A percentile compares a stretch with the other conserved stretches of the same genome.
phyloP scores from a whole-genome alignment of 495 filamentous ascomycete genomes.

The Hypoxylon cercidicola region DNA sequence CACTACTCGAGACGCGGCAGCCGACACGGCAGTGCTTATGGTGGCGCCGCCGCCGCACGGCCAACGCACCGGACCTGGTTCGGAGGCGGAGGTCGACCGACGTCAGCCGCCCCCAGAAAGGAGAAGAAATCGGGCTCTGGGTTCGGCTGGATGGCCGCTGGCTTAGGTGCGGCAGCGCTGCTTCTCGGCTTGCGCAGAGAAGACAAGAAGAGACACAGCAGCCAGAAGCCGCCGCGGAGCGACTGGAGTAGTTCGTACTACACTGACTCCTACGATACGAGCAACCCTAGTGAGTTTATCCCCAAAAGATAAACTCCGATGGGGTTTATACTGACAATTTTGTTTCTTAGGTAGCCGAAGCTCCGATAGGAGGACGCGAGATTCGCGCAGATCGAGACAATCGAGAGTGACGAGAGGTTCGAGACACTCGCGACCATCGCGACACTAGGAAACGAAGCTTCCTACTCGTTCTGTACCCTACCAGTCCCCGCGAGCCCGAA shows the following conservation, averaged over 20 bases:
- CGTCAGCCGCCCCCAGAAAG: slow-evolving; percentile 63
- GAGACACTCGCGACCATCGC: slow-evolving; percentile 37
- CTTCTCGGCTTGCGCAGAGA: slow-evolving; percentile 81
- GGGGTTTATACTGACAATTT: slow-evolving; percentile 45
- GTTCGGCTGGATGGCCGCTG: slow-evolving; percentile 60
- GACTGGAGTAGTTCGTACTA: slow-evolving; percentile 60
- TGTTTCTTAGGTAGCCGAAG: slow-evolving; percentile 57
- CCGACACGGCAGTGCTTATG: slow-evolving; percentile 34
- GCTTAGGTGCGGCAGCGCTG: slow-evolving; percentile 70
- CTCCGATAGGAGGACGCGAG: slow-evolving; percentile 52
- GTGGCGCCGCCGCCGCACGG: slow-evolving; percentile 48
- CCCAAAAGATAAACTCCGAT: slow-evolving; percentile 41
- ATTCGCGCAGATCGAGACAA: slow-evolving; percentile 45
- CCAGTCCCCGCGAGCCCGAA: slow-evolving; percentile 9
- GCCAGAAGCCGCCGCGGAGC: slow-evolving; percentile 58
- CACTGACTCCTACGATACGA: slow-evolving; percentile 56
- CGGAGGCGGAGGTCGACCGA: slow-evolving; percentile 58
- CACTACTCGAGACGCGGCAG: slow-evolving; percentile 67
- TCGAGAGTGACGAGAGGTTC: slow-evolving; percentile 41
- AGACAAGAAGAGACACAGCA: slow-evolving; percentile 56
- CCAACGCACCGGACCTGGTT: slow-evolving; percentile 74
- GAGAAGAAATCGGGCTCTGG: slow-evolving; percentile 62
- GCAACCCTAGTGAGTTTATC: slow-evolving; percentile 60
- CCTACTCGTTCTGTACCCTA: slow-evolving; percentile 32
- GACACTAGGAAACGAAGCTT: slow-evolving; percentile 15